phyloP scores from a whole-genome alignment of 108 stramenopile genomes.

The Fragilariopsis cylindrus region DNA sequence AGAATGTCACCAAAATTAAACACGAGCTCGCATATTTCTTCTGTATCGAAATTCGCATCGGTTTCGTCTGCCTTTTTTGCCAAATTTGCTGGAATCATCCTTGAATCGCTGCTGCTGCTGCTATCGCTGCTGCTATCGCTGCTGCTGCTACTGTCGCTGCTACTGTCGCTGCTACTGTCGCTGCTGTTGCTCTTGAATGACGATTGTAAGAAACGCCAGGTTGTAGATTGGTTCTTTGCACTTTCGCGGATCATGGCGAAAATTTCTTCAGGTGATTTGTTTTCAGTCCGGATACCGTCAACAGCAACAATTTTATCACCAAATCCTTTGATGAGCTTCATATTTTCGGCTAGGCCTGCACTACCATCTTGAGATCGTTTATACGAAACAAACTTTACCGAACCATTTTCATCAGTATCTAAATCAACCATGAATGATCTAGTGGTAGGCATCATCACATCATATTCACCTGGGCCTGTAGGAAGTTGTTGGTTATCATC shows the following conservation, averaged over 20 bases:
- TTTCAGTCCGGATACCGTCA: slow-evolving; percentile 68
- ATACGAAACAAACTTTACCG: slow-evolving; percentile 73
- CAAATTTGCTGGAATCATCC: too few relatives aligned
- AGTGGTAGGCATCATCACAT: slow-evolving; percentile 78
- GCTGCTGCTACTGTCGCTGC: too few relatives aligned
- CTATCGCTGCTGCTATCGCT: too few relatives aligned
- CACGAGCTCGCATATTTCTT: too few relatives aligned
- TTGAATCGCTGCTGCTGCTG: too few relatives aligned
- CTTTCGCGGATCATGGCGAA: slow-evolving; percentile 62
- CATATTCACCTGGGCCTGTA: slow-evolving; percentile 62
- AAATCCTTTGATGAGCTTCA: slow-evolving; percentile 54
- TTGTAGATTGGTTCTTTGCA: slow-evolving; percentile 60
- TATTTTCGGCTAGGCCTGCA: slow-evolving; percentile 70
- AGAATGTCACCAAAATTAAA: too few relatives aligned
- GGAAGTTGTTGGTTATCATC: too few relatives aligned
- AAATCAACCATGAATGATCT: slow-evolving; percentile 75
- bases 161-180: too few relatives aligned
- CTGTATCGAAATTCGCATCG: too few relatives aligned
- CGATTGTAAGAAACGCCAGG: slow-evolving; percentile 60
- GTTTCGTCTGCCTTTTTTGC: too few relatives aligned
- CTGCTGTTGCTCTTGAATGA: too few relatives aligned
- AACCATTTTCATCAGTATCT: slow-evolving; percentile 72
- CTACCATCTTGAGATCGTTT: slow-evolving; percentile 53
- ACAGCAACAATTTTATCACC: slow-evolving; percentile 84
- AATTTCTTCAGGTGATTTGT: slow-evolving; percentile 76